These are phyloP conservation scores for Nannochloris sp. DNA, from an alignment of 139 green algal species.

Conservation along the genomic window DNA sequence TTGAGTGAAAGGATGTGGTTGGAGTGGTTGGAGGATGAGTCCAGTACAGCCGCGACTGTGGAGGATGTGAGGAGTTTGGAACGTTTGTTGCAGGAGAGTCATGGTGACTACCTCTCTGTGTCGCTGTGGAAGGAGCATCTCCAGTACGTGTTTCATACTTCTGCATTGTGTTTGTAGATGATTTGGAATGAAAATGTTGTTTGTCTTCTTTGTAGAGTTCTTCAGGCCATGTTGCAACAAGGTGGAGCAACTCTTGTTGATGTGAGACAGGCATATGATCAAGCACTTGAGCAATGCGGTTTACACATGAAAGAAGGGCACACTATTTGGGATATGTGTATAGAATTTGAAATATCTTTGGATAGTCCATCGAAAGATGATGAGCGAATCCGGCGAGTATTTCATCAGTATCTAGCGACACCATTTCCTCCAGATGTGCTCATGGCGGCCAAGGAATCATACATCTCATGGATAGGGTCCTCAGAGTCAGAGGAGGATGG, in stretches of 20 bases:
- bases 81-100: constrained; percentile 38
- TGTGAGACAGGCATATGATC: constrained; percentile 48
- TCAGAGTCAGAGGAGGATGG: constrained; percentile 5
- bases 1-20: constrained; percentile 69
- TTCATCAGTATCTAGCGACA: constrained; percentile 49
- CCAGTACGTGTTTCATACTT: constrained; percentile 14
- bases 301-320: constrained; percentile 44
- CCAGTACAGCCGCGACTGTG: constrained; percentile 14
- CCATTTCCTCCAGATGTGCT: constrained; percentile 29
- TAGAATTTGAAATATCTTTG: constrained; percentile 13
- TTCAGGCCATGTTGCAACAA: too few species aligned
- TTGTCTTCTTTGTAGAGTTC: too few species aligned
- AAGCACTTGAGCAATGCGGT: constrained; percentile 49
- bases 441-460: constrained; percentile 37
- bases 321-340: constrained; percentile 47
- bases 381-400: constrained; percentile 53
- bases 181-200: neutral
- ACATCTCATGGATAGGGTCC: constrained; percentile 39
- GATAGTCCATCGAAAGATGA: constrained; percentile 22
- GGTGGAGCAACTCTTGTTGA: constrained; percentile 1
- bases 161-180: neutral
- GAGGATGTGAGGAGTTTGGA: constrained; percentile 31
- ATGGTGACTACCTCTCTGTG: constrained; percentile 68
- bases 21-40: constrained; percentile 73
- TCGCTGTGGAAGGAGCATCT: constrained; percentile 59